These are phyloP conservation scores for Eudorina sp. DNA, from an alignment of 139 green algal species.

Conservation along the genomic window DNA sequence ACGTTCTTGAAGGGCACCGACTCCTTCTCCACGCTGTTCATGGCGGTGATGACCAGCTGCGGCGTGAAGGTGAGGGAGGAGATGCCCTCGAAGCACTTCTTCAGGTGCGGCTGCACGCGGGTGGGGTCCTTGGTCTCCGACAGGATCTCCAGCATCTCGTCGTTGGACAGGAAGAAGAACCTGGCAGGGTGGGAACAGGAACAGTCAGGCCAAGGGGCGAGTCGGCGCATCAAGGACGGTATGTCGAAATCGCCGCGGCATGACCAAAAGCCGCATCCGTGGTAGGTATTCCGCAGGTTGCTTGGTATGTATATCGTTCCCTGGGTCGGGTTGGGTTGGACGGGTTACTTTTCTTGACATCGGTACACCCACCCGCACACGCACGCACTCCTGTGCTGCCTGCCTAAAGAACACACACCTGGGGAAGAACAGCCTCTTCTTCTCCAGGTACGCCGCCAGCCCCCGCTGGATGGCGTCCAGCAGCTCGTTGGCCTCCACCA, in stretches of 20 bases:
- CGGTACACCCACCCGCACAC: no score
- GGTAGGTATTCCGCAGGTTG: no score
- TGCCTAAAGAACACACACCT: no score
- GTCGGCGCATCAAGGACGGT: no score
- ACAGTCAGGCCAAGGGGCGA: no score
- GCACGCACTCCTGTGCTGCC: no score
- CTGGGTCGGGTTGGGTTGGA: no score
- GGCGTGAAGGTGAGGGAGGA: conserved; percentile 72
- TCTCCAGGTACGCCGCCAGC: conserved; percentile 89
- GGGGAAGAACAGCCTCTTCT: conserved; percentile 85
- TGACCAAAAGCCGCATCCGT: no score
- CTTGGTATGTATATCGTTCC: no score
- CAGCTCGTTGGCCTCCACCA: conserved; percentile 77
- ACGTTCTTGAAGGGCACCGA: conserved; percentile 73
- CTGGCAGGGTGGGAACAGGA: conserved; percentile 11
- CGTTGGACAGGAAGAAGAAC: conserved; percentile 93
- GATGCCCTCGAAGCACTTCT: conserved; percentile 89
- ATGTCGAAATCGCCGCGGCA: no score
- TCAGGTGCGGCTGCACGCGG: conserved; percentile 81
- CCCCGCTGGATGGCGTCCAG: conserved; percentile 80
- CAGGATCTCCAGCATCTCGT: conserved; percentile 91
- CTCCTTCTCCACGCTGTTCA: conserved; percentile 83
- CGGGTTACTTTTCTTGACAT: no score
- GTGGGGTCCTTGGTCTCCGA: conserved; percentile 86
- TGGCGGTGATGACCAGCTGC: conserved; percentile 78